Conservation (phyloP, 192 early-diverging fungal genomes). For the Thamnidium elegans region DNA sequence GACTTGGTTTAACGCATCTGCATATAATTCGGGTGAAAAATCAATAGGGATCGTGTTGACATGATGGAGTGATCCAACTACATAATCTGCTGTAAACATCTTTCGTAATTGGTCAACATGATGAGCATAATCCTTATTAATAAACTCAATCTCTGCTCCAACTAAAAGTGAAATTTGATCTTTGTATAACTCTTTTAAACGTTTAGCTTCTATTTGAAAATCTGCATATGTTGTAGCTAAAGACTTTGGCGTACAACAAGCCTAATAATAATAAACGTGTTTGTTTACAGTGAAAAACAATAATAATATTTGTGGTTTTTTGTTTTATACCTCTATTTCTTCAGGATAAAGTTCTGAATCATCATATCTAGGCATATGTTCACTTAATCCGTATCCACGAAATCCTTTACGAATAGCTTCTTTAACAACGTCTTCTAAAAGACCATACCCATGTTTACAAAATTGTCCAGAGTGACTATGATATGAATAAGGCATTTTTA, state of each 20-base stretch:
- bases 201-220: slow-evolving; percentile 73
- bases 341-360: slow-evolving; percentile 88
- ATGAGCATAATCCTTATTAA: slow-evolving; percentile 50
- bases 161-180: slow-evolving; percentile 70
- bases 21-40: slow-evolving; percentile 64
- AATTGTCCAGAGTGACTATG: slow-evolving; percentile 97
- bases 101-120: slow-evolving; percentile 51
- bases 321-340: slow-evolving; percentile 52
- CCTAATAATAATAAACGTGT: slow-evolving; percentile 41
- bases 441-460: slow-evolving; percentile 88
- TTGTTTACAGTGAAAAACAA: not conserved
- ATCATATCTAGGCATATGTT: slow-evolving; percentile 87
- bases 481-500: slow-evolving; percentile 72
- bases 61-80: slow-evolving; percentile 95
- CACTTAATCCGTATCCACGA: slow-evolving; percentile 76
- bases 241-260: slow-evolving; percentile 61
- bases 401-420: slow-evolving; percentile 76
- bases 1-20: slow-evolving; percentile 39
- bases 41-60: slow-evolving; percentile 79
- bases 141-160: slow-evolving; percentile 89
- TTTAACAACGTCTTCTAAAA: slow-evolving; percentile 76
- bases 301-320: not conserved
- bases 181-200: slow-evolving; percentile 65
- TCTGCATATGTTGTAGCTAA: slow-evolving; percentile 58
- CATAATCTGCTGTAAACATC: slow-evolving; percentile 67